phyloP scores from a whole-genome alignment of 2,329 filamentous ascomycete genomes.

The Pseudopithomyces maydicus region DNA sequence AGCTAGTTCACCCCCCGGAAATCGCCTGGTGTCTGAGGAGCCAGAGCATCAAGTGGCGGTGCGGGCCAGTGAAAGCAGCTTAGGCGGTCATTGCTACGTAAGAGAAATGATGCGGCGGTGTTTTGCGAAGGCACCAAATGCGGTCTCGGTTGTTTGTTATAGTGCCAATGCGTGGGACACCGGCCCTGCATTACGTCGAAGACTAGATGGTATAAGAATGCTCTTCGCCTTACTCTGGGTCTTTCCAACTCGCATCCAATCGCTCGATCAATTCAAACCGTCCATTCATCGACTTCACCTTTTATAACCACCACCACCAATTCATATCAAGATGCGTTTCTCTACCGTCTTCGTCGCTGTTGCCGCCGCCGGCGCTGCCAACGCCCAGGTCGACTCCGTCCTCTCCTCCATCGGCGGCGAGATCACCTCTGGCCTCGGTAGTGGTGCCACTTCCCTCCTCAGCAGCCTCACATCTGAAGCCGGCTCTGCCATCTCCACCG shows the following conservation, averaged over 20 bases:
- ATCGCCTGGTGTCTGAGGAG: constrained; percentile 4
- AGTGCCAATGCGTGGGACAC: neutral
- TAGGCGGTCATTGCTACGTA: constrained; percentile 16
- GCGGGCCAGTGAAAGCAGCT: constrained; percentile 9
- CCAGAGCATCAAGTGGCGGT: constrained; percentile 17
- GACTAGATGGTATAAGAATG: constrained; percentile 7
- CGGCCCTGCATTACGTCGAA: constrained; percentile 12
- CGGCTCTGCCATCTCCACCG: neutral
- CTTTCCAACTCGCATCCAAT: constrained; percentile 3
- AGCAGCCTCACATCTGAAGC: constrained; percentile 10
- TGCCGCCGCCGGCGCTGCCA: constrained; percentile 34
- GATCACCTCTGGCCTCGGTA: constrained; percentile 17
- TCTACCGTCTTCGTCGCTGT: constrained; percentile 34
- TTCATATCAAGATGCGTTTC: constrained; percentile 38
- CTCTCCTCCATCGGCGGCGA: constrained; percentile 25
- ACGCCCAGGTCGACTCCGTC: constrained; percentile 35
- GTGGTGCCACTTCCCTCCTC: constrained; percentile 15
- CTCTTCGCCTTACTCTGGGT: neutral
- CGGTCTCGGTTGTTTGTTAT: constrained; percentile 14
- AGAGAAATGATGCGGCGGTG: constrained; percentile 18
- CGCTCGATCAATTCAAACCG: neutral
- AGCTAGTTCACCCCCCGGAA: constrained; percentile 3
- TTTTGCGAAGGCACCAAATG: constrained; percentile 6
- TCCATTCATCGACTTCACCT: neutral
- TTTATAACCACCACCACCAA: neutral